phyloP scores from a whole-genome alignment of 345 rosid species.

The Arabidopsis arenosa region DNA sequence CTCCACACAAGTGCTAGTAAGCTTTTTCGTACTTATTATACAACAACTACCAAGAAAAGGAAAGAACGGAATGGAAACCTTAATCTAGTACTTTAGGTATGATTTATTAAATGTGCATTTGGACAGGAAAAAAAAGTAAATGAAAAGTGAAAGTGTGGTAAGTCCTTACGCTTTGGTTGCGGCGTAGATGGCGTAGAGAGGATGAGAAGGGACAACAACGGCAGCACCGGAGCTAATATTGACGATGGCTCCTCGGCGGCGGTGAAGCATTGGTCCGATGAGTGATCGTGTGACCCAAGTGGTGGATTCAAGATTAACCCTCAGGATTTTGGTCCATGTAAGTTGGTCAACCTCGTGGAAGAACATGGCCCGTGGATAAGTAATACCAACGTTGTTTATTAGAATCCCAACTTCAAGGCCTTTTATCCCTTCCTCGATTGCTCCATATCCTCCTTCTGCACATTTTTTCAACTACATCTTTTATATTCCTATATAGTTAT shows the following conservation, averaged over 20 bases:
- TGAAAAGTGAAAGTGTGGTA: background rate
- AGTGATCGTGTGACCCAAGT: conserved; percentile 67
- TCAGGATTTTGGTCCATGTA: conserved; percentile 65
- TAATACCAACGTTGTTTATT: conserved; percentile 85
- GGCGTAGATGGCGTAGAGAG: conserved; percentile 83
- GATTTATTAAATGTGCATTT: background rate
- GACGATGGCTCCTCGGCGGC: conserved; percentile 80
- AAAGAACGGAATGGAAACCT: background rate
- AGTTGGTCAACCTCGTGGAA: conserved; percentile 83
- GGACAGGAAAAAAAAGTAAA: background rate
- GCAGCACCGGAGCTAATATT: conserved; percentile 87
- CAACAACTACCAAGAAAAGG: conserved; percentile 19
- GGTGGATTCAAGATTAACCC: conserved; percentile 70
- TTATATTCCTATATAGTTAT: background rate
- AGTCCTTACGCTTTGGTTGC: conserved; percentile 92
- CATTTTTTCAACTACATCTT: background rate
- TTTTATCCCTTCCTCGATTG: conserved; percentile 55
- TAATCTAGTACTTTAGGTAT: background rate
- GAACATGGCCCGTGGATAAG: conserved; percentile 74
- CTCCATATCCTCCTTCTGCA: conserved; percentile 41
- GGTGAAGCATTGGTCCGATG: conserved; percentile 61
- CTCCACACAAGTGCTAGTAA: background rate
- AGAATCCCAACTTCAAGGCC: conserved; percentile 73
- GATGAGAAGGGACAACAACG: conserved; percentile 90
- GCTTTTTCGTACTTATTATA: conserved; percentile 6